phyloP scores from a whole-genome alignment of 75 land plant species.

The Selaginella tamariscina region DNA sequence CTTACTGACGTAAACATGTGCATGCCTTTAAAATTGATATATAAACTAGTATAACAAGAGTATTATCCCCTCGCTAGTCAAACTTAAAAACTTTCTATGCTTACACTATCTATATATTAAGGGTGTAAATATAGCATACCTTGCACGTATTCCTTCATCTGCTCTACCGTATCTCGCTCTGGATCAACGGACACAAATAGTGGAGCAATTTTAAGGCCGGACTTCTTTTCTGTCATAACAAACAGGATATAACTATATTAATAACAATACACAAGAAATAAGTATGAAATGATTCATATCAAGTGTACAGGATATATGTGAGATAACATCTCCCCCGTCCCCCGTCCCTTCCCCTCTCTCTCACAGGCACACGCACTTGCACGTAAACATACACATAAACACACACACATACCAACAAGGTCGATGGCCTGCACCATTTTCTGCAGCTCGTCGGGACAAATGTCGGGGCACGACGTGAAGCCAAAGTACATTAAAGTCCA shows the following conservation, averaged over 20 bases:
- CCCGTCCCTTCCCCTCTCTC: too few species aligned
- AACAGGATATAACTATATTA: background rate
- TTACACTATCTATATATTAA: too few species aligned
- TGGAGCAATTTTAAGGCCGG: constrained; percentile 46
- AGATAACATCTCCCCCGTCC: too few species aligned
- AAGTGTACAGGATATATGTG: too few species aligned
- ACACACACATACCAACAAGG: constrained; percentile 72
- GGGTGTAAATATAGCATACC: constrained; percentile 23
- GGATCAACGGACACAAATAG: constrained; percentile 86
- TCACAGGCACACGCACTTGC: too few species aligned
- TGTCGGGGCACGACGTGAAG: constrained; percentile 96
- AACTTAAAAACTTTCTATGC: too few species aligned
- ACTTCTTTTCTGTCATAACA: constrained; percentile 34
- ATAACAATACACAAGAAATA: background rate
- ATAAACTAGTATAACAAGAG: too few species aligned
- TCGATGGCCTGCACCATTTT: constrained; percentile 78
- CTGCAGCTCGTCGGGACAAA: constrained; percentile 88
- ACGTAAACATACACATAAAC: too few species aligned
- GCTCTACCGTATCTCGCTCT: constrained; percentile 81
- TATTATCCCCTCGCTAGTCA: too few species aligned
- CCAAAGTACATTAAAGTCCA: constrained; percentile 93
- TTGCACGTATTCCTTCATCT: constrained; percentile 63
- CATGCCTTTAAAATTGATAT: too few species aligned
- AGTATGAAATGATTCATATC: too few species aligned
- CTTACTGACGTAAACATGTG: too few species aligned